Percentiles rank a stretch among this genome's conserved stretches.
phyloP scores from a whole-genome alignment of 2,329 filamentous ascomycete genomes.

The Aspergillus fumigatus region DNA sequence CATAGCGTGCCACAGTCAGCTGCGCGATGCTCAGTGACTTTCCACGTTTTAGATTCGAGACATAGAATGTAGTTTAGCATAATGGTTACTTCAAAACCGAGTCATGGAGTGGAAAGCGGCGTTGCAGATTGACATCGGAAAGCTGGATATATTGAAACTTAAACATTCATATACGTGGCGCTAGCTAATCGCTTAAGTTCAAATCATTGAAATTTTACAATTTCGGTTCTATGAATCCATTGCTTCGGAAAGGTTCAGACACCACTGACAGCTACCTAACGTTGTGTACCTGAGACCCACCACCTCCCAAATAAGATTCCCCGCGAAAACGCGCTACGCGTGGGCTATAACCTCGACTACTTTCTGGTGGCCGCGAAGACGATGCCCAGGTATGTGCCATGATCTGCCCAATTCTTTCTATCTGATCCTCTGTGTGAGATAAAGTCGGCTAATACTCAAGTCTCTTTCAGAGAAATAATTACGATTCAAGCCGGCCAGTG shows the following conservation, averaged over 20 bases:
- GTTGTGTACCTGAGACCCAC: conserved; percentile 22
- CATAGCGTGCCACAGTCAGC: neutral
- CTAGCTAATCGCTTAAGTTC: neutral
- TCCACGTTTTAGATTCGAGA: neutral
- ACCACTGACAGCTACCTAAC: neutral
- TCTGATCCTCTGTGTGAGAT: neutral
- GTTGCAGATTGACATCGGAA: neutral
- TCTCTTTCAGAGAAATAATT: conserved; percentile 78
- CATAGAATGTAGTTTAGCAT: neutral
- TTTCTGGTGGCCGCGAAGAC: conserved; percentile 24
- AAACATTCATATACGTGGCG: neutral
- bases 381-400: conserved; percentile 35
- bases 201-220: neutral
- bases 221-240: neutral
- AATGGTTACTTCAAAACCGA: no score
- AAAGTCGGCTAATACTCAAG: conserved; percentile 5
- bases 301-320: conserved; percentile 21
- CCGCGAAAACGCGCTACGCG: conserved; percentile 35
- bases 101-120: neutral
- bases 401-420: neutral
- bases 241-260: neutral
- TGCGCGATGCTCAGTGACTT: neutral
- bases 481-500: conserved; percentile 98
- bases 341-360: conserved; percentile 24
- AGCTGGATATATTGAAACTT: neutral